Percentiles rank a stretch among this genome's conserved stretches.
These are phyloP conservation scores for Erysimum cheiri DNA, from an alignment of 441 rosid genomes.

Conservation along the genomic window DNA sequence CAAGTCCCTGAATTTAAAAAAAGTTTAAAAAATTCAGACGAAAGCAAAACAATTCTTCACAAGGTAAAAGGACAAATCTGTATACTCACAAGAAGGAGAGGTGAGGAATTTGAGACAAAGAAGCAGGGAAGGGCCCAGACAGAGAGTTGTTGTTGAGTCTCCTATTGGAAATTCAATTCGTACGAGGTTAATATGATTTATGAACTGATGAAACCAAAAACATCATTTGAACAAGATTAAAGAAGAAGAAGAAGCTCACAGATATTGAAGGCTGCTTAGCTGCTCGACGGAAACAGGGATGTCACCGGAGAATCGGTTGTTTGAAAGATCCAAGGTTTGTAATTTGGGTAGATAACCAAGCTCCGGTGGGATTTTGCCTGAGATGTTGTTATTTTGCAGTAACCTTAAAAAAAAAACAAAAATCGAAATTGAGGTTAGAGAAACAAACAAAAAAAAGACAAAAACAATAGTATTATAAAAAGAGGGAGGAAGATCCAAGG, in stretches of 20 bases:
- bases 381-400: slow-evolving; percentile 84
- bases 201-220: slow-evolving; percentile 3
- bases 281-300: slow-evolving; percentile 65
- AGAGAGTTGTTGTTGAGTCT: slow-evolving; percentile 95
- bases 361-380: slow-evolving; percentile 79
- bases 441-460: slow-evolving; percentile 30
- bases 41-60: not conserved
- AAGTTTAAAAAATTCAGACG: not conserved
- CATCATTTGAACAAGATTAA: slow-evolving; percentile 12
- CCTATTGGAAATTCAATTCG: slow-evolving; percentile 56
- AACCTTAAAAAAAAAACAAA: slow-evolving; percentile 50
- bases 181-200: slow-evolving; percentile 29
- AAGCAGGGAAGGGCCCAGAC: slow-evolving; percentile 80
- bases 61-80: slow-evolving; percentile 36
- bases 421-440: not conserved
- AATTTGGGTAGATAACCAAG: slow-evolving; percentile 69
- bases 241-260: slow-evolving; percentile 56
- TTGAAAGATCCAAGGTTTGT: slow-evolving; percentile 87
- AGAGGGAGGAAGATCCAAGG: slow-evolving; percentile 37
- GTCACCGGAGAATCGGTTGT: slow-evolving; percentile 64
- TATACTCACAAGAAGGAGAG: slow-evolving; percentile 89
- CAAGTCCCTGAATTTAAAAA: slow-evolving; percentile 69
- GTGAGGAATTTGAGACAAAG: slow-evolving; percentile 70
- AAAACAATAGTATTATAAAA: not conserved
- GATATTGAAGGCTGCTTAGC: slow-evolving; percentile 65